phyloP scores from a whole-genome alignment of 2,329 filamentous ascomycete genomes.

The Aplosporella prunicola region DNA sequence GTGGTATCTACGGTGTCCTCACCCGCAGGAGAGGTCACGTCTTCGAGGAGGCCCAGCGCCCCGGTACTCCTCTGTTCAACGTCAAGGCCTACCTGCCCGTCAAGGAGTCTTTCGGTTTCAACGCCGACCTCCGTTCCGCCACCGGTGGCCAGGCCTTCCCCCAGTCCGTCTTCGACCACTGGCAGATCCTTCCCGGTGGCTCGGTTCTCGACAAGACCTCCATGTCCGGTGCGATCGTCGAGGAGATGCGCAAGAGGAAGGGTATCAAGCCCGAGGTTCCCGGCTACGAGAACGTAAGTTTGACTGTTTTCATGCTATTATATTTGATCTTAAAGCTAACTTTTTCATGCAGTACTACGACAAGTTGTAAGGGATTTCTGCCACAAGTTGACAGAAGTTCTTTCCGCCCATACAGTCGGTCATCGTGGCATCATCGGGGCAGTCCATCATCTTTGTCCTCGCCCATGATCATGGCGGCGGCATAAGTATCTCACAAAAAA shows the following conservation, averaged over 20 bases:
- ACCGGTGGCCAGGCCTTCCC: conserved; percentile 98
- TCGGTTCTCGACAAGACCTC: conserved; percentile 74
- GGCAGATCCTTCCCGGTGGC: conserved; percentile 91
- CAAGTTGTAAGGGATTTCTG: conserved; percentile 70
- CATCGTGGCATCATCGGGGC: conserved; percentile 26
- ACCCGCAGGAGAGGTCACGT: conserved; percentile 98
- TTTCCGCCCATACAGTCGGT: conserved; percentile 19
- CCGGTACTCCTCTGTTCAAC: conserved; percentile 98
- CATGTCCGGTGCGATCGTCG: conserved; percentile 75
- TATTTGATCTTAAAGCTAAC: conserved; percentile 31
- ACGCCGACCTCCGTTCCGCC: conserved; percentile 84
- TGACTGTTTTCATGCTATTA: not conserved
- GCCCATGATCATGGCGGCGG: conserved; percentile 9
- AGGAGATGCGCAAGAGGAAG: conserved; percentile 96
- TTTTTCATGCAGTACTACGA: conserved; percentile 71
- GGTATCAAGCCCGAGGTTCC: conserved; percentile 96
- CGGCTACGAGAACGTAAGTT: conserved; percentile 87
- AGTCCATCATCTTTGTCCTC: conserved; percentile 26
- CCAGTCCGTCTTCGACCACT: conserved; percentile 98
- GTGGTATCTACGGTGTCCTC: conserved; percentile 99
- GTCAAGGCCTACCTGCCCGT: conserved; percentile 96
- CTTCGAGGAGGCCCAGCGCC: conserved; percentile 95
- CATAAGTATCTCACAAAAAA: conserved; percentile 20
- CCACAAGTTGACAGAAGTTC: conserved; percentile 35
- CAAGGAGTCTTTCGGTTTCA: conserved; percentile 98